Conservation (phyloP, 2,329 filamentous ascomycete genomes). For the Neoscytalidium dimidiatum region DNA sequence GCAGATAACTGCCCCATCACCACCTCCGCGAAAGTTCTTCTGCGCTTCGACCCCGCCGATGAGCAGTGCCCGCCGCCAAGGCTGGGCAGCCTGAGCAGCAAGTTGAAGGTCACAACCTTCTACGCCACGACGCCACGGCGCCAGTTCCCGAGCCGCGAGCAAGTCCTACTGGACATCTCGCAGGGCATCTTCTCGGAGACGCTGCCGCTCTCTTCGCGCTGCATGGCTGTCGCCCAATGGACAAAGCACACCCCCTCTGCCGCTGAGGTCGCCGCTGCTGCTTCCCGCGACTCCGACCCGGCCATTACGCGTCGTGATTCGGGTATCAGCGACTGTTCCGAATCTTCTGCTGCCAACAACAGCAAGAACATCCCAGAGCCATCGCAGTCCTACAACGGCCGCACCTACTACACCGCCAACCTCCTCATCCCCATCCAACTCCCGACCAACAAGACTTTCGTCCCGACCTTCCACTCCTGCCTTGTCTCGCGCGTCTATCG, state of each 20-base stretch:
- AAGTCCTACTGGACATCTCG: constrained; percentile 46
- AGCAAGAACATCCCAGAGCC: constrained; percentile 33
- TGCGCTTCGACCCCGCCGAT: constrained; percentile 63
- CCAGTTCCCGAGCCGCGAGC: constrained; percentile 49
- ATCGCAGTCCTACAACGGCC: constrained; percentile 39
- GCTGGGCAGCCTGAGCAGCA: constrained; percentile 54
- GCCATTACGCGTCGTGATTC: constrained; percentile 40
- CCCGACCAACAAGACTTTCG: constrained; percentile 61
- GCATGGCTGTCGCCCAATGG: constrained; percentile 61
- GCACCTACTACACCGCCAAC: constrained; percentile 61
- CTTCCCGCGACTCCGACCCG: constrained; percentile 26
- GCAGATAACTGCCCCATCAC: constrained; percentile 46
- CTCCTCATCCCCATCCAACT: constrained; percentile 65
- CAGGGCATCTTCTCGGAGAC: constrained; percentile 57
- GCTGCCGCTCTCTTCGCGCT: constrained; percentile 56
- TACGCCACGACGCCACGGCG: constrained; percentile 55
- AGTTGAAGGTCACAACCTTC: constrained; percentile 60
- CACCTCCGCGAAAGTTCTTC: constrained; percentile 57
- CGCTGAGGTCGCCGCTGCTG: constrained; percentile 21
- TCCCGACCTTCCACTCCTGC: constrained; percentile 71
- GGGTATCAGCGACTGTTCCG: constrained; percentile 38
- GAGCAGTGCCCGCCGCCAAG: constrained; percentile 53
- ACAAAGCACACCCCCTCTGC: constrained; percentile 44
- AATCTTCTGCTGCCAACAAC: constrained; percentile 23
- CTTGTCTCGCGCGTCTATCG: constrained; percentile 65